Base-by-base conservation (phyloP, 2,329 filamentous ascomycete genomes). In the Cryphonectria nitschkei region DNA sequence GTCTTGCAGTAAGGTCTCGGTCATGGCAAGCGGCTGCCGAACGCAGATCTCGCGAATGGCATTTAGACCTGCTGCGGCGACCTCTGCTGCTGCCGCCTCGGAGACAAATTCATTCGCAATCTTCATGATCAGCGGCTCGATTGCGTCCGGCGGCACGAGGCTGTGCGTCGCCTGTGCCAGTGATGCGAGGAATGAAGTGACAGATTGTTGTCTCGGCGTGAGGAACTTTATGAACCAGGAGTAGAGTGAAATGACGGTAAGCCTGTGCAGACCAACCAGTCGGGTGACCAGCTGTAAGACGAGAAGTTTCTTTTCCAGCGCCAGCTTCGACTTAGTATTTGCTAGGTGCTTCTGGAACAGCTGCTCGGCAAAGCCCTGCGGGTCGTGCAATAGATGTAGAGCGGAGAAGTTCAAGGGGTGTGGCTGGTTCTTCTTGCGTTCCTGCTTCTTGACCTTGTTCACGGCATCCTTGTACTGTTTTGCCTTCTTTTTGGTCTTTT, bases 51-150 rank as follows among this genome's bases (percentile, higher is more conserved):
- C 96, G 66, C 96, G 90, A 75, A 99, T 98, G 19, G 94, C 92
- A 79, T 98, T 98, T 68, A 99, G 86, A 77, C 95, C 96, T 5
- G 96, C 95, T 4, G 95, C 91, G 0, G 93, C 93, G 41, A 99
- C 95, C 80, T 98, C 95, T 3, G 93, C 88, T 0, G 96, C 95
- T 0, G 95, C 90, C 1, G 94, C 96, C 82, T 99, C 96, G 0
- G 94, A 97, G 1, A 99, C 95, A 78, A 99, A 99, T 80, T 99
- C 96, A 78, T 98, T 98, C 43, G 96, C 95, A 76, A 99, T 98
- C 83, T 98, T 98, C 79, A 94, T 91, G 2, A 99, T 85, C 5
- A 98, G 83, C 0, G 96, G 95, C 79, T 98, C 95, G 14, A 99
- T 85, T 0, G 91, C 92, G 84, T 99, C 96, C 0, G 95, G 95